Evolutionary conservation across 1,284 basidiomycete genomes (phyloP).

Genomic region (Irpex lacteus): DNA sequence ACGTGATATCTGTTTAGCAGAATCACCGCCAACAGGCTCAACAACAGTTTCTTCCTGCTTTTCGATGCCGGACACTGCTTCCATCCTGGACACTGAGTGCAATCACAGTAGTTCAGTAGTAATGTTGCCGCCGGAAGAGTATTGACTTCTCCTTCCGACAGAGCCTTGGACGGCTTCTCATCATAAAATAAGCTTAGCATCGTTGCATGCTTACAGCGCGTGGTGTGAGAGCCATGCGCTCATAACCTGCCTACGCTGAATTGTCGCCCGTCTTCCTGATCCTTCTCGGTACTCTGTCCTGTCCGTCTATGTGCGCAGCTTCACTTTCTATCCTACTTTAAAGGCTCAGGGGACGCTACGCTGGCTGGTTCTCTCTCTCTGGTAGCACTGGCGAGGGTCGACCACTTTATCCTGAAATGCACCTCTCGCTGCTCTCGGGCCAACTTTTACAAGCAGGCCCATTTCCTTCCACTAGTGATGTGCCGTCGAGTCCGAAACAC

Average conservation of each 20-base stretch:
- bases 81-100: too few species aligned
- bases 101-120: background rate
- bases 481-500: background rate
- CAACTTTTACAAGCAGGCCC: background rate
- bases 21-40: too few species aligned
- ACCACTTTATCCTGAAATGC: background rate
- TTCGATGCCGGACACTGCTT: too few species aligned
- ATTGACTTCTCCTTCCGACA: background rate
- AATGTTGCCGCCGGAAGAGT: background rate
- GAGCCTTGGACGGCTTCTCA: background rate
- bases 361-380: too few species aligned
- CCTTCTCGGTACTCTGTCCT: background rate
- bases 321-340: too few species aligned
- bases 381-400: too few species aligned
- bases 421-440: background rate
- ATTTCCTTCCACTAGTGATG: background rate
- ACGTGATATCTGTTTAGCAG: too few species aligned
- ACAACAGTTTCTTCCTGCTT: too few species aligned
- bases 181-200: background rate
- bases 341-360: too few species aligned
- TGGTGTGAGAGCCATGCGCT: background rate
- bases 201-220: background rate
- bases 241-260: background rate
- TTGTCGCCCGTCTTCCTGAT: background rate
- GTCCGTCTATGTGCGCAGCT: background rate